Conservation (phyloP, 257 asterid genomes). For the Echium plantagineum region DNA sequence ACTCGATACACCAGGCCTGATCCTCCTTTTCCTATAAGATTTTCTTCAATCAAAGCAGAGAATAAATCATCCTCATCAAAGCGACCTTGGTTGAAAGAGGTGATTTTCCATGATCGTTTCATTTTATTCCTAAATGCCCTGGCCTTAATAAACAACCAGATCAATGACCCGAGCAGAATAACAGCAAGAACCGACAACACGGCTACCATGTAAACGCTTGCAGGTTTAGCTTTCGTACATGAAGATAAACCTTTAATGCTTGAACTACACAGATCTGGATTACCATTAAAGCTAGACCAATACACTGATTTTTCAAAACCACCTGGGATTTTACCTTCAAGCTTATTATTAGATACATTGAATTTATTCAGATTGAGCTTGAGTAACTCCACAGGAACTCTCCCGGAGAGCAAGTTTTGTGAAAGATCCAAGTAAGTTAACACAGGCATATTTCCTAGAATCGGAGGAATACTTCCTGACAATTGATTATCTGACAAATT, state of each 20-base stretch:
- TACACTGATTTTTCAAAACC: constrained; percentile 32
- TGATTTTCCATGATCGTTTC: constrained; percentile 46
- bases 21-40: constrained; percentile 66
- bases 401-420: constrained; percentile 45
- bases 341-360: constrained; percentile 62
- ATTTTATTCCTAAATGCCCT: constrained; percentile 21
- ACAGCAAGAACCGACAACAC: constrained; percentile 41
- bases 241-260: constrained; percentile 40
- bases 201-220: constrained; percentile 28
- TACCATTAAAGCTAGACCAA: constrained; percentile 42
- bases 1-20: constrained; percentile 72
- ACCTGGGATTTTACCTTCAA: constrained; percentile 57
- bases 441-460: constrained; percentile 46
- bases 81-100: constrained; percentile 41
- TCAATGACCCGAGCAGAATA: constrained; percentile 31
- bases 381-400: constrained; percentile 43
- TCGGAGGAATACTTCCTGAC: constrained; percentile 51
- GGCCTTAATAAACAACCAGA: constrained; percentile 45
- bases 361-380: constrained; percentile 57
- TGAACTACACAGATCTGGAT: constrained; percentile 59
- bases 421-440: constrained; percentile 57
- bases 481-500: constrained; percentile 58
- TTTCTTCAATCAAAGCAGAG: constrained; percentile 39
- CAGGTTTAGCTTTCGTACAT: constrained; percentile 40
- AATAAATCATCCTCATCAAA: constrained; percentile 49